Evolutionary conservation across 192 early-diverging fungal species (phyloP).

Genomic region (Mortierella antarctica): DNA sequence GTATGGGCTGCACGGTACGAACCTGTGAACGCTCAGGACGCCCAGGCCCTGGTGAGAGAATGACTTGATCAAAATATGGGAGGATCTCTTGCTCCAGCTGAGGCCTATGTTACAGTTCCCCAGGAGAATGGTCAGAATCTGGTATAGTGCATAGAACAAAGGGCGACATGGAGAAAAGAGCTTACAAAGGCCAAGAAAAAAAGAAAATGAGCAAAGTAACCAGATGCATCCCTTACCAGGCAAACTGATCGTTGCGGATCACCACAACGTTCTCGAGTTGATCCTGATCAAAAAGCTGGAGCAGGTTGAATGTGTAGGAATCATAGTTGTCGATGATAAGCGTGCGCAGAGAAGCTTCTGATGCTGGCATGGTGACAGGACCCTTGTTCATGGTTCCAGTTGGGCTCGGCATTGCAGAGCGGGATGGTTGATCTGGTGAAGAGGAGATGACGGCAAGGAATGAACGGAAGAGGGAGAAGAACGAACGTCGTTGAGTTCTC

Average conservation of each 20-base stretch:
- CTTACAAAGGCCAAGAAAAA: not conserved
- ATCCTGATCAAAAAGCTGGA: conserved; percentile 69
- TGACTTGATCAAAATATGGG: conserved; percentile 87
- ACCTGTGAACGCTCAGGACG: conserved; percentile 71
- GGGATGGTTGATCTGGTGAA: conserved; percentile 1
- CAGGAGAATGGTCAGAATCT: not conserved
- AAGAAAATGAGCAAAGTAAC: not conserved
- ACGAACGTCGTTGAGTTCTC: not conserved
- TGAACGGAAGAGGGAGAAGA: not conserved
- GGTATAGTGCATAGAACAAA: not conserved
- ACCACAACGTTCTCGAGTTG: conserved; percentile 73
- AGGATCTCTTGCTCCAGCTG: conserved; percentile 68
- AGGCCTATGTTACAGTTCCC: conserved; percentile 54
- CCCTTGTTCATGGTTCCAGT: not conserved
- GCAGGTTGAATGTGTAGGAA: conserved; percentile 97
- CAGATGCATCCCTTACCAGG: conserved; percentile 65
- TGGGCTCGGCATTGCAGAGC: not conserved
- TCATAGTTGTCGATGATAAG: conserved; percentile 98
- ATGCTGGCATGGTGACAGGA: too few relatives aligned
- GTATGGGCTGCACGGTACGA: not conserved
- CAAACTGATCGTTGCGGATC: conserved; percentile 93
- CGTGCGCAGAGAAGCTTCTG: conserved; percentile 52
- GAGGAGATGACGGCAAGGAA: not conserved
- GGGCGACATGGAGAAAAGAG: not conserved
- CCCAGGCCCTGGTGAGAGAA: conserved; percentile 97